These are phyloP conservation scores for Tetracentron sinense DNA, from an alignment of 164 flowering plant species.

Conservation along the genomic window DNA sequence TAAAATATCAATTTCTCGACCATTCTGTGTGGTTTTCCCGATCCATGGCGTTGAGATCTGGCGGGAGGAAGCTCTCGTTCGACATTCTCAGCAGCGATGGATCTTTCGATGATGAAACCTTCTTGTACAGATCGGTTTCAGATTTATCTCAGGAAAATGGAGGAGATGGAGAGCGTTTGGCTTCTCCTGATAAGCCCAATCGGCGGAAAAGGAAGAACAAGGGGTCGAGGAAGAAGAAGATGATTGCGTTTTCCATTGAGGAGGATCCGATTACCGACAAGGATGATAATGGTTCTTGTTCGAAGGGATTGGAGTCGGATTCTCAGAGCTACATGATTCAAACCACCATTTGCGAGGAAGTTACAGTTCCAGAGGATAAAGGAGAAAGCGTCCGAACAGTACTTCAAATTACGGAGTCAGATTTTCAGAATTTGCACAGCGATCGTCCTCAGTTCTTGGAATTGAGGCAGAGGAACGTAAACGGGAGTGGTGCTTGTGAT, in stretches of 20 bases:
- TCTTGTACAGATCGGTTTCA: conserved; percentile 28
- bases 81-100: too few relatives aligned
- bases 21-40: too few relatives aligned
- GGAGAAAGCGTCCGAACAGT: conserved; percentile 20
- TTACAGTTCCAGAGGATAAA: conserved; percentile 20
- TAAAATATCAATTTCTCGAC: too few relatives aligned
- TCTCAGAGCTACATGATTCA: conserved; percentile 14
- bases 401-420: conserved; percentile 16
- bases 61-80: too few relatives aligned
- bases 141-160: conserved; percentile 22
- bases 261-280: conserved; percentile 23
- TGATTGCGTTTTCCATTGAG: conserved; percentile 9
- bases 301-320: conserved; percentile 11
- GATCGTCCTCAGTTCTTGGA: conserved; percentile 29
- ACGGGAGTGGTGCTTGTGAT: conserved; percentile 24
- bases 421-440: conserved; percentile 17
- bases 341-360: conserved; percentile 17
- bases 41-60: too few relatives aligned
- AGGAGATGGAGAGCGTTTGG: background rate
- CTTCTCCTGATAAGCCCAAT: conserved; percentile 6
- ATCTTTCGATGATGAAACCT: conserved; percentile 10
- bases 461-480: conserved; percentile 67
- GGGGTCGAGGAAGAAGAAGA: conserved; percentile 29
- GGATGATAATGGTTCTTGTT: conserved; percentile 3
- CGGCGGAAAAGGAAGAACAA: conserved; percentile 35